Base-by-base conservation (phyloP, 768 basidiomycete species). In the Psilocybe cyanescens region DNA sequence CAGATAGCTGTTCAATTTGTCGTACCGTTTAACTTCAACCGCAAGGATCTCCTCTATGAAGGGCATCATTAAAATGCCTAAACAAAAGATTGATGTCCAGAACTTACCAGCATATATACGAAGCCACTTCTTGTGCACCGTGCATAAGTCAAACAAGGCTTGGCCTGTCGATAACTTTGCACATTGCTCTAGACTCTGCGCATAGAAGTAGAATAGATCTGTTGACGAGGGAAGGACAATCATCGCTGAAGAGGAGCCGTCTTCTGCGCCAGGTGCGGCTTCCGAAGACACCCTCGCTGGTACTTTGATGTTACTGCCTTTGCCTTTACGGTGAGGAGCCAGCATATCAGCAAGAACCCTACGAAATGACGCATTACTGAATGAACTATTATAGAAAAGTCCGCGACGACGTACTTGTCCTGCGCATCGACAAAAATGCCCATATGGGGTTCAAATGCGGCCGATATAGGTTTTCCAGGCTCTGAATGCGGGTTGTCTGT, bases 181-280 rank as follows among this genome's bases (percentile, higher is more conserved):
- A 69, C 97, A 98, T 70, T 95, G 93, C 55, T 99, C 97, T 37
- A 99, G 77, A 58, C 90, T 95, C 72, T 99, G 95, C 0, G 89
- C 94, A 71, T 99, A 99, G 76, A 97, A 95, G 73, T 96, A 97
- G 79, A 99, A 99, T 16, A 99, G 77, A 67, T 99, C 96, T 0
- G 96, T 98, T 0, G 96, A 98, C 0, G 94, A 95, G 0, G 94
- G 92, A 7, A 99, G 82, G 1, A 99, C 93, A 2, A 84, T 77
- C n/a, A 83, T 80, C 1, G 85, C 75, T 0, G 85, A 75, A 29
- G 80, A 76, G 2, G 81, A 81, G 11, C 78, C 80, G 30, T 79
- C 75, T 28, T 73, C 74, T 11, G 76, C 54, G 0, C 19, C 58
- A 8, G 60, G 55, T 37, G 52, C n/a, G 33, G 62, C 75, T 19